Conservation (phyloP, 2,329 filamentous ascomycete species). For the Talaromyces sp. region DNA sequence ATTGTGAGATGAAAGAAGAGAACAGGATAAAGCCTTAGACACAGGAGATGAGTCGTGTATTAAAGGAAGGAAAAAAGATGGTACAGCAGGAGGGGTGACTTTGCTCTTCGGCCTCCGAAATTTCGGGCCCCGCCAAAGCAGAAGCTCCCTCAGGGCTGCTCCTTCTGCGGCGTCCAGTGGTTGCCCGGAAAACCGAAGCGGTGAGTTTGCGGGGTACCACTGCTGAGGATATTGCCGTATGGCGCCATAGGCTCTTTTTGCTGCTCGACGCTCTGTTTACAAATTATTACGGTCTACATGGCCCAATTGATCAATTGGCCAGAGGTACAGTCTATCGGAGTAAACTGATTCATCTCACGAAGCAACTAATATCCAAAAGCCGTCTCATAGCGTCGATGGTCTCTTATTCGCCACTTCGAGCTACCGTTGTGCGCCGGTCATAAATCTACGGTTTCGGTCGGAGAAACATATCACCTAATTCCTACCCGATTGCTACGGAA, state of each 20-base stretch:
- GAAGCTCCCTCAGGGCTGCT: background rate
- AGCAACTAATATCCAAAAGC: background rate
- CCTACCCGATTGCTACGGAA: background rate
- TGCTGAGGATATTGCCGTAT: background rate
- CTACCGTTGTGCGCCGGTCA: background rate
- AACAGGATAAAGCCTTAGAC: background rate
- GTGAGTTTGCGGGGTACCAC: slow-evolving; percentile 8
- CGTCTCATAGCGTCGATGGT: background rate
- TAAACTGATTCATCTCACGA: background rate
- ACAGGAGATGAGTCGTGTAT: background rate
- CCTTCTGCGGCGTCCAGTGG: slow-evolving; percentile 1
- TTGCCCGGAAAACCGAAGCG: background rate
- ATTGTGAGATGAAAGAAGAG: background rate
- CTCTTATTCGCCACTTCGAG: background rate
- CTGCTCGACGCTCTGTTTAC: background rate
- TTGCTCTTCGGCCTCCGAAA: slow-evolving; percentile 7
- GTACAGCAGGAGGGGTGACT: background rate
- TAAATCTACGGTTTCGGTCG: background rate
- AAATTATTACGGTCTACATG: background rate
- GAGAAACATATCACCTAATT: slow-evolving; percentile 1
- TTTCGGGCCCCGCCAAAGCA: slow-evolving; percentile 10
- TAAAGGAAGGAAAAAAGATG: background rate
- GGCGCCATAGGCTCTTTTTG: slow-evolving; percentile 2
- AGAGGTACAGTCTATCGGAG: background rate
- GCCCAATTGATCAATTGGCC: background rate